Percentiles rank a stretch among this genome's conserved stretches.
Conservation (phyloP, 768 basidiomycete species). For the Leccinum aurantiacum region DNA sequence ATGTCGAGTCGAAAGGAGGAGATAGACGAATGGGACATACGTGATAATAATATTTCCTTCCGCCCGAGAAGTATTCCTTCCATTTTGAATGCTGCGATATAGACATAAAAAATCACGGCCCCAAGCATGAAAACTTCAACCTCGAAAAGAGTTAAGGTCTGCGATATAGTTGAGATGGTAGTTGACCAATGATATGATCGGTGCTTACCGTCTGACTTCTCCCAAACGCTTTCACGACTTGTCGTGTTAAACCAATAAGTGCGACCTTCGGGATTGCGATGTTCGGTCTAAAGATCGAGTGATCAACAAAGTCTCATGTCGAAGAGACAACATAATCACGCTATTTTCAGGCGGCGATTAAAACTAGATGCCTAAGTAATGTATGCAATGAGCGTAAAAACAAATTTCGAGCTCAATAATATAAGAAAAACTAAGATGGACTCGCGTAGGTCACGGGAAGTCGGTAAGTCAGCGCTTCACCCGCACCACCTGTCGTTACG, state of each 20-base stretch:
- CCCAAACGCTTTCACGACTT: conserved; percentile 93
- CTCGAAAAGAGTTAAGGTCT: conserved; percentile 89
- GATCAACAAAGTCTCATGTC: conserved; percentile 2
- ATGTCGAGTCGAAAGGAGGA: neutral
- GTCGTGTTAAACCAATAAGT: conserved; percentile 96
- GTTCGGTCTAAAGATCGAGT: conserved; percentile 65
- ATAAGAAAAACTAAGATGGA: no score
- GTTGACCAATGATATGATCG: conserved; percentile 1
- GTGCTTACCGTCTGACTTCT: conserved; percentile 87
- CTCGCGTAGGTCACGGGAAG: no score
- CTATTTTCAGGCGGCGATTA: conserved; percentile 22
- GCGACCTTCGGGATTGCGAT: conserved; percentile 92
- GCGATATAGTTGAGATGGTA: conserved; percentile 6
- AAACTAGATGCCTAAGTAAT: conserved; percentile 7
- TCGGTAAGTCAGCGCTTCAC: no score
- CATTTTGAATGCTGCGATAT: conserved; percentile 76
- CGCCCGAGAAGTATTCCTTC: conserved; percentile 95
- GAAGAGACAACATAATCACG: conserved; percentile 24
- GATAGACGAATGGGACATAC: conserved; percentile 39
- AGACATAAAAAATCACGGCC: conserved; percentile 3
- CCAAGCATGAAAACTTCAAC: conserved; percentile 38
- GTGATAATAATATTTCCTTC: conserved; percentile 89
- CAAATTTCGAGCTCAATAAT: no score
- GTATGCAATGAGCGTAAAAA: no score
- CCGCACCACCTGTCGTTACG: no score